These are phyloP conservation scores for Epicoccum nigrum DNA, from an alignment of 2,329 filamentous ascomycete genomes.

Conservation along the genomic window DNA sequence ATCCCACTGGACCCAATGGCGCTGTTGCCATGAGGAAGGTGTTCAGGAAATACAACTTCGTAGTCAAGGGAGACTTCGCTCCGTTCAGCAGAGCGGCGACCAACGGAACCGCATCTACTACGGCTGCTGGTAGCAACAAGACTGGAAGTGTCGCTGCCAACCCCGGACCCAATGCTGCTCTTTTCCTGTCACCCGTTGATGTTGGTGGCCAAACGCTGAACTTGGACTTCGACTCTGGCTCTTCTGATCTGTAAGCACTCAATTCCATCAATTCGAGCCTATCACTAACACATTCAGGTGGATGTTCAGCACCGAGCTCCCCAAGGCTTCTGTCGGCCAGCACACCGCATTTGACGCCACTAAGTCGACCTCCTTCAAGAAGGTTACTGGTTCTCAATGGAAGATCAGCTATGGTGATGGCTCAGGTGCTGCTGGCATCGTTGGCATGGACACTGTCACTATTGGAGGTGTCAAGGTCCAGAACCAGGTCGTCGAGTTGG, in stretches of 20 bases:
- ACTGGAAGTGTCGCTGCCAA: conserved; percentile 68
- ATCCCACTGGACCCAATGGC: conserved; percentile 60
- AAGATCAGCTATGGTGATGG: conserved; percentile 72
- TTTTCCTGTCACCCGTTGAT: conserved; percentile 73
- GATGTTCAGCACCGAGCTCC: conserved; percentile 70
- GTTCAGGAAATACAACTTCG: conserved; percentile 68
- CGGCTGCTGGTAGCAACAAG: conserved; percentile 34
- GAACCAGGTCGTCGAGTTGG: conserved; percentile 71
- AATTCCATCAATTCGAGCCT: not conserved
- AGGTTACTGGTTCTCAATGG: conserved; percentile 61
- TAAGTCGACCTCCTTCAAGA: conserved; percentile 59
- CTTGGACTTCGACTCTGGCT: conserved; percentile 78
- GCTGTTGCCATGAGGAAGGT: conserved; percentile 67
- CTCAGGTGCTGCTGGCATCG: conserved; percentile 66
- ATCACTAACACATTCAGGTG: conserved; percentile 55
- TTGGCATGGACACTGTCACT: conserved; percentile 70
- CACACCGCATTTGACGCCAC: conserved; percentile 63
- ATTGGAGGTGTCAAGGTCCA: conserved; percentile 69
- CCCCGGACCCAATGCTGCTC: conserved; percentile 68
- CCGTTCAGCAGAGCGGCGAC: conserved; percentile 50
- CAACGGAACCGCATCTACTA: conserved; percentile 44
- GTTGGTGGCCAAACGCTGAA: conserved; percentile 72
- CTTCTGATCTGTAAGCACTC: conserved; percentile 67
- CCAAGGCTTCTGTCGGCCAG: conserved; percentile 50
- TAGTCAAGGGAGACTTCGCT: conserved; percentile 29